These are phyloP conservation scores for Jacaranda copaia DNA, from an alignment of 257 asterid genomes.

Conservation along the genomic window DNA sequence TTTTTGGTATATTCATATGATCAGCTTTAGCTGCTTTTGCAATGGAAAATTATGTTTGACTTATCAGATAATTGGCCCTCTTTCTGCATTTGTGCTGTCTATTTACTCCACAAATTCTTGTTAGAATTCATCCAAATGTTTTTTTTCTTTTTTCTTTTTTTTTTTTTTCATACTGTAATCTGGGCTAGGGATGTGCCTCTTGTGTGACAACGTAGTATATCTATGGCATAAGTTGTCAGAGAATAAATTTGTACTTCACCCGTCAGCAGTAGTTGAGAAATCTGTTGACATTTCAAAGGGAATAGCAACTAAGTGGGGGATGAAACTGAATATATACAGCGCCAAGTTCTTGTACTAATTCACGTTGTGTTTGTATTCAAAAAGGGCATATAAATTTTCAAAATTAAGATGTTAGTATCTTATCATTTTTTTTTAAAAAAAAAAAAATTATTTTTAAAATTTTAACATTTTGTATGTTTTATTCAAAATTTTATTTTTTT, in stretches of 20 bases:
- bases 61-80: slow-evolving; percentile 6
- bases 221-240: not conserved
- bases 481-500: no score
- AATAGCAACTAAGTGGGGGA: no score
- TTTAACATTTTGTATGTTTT: no score
- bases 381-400: not conserved
- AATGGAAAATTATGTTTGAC: slow-evolving; percentile 28
- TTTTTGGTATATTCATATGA: slow-evolving; percentile 33
- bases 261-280: not conserved
- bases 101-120: no score
- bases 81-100: not conserved
- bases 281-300: no score
- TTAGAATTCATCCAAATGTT: not conserved
- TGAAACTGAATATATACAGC: no score
- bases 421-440: no score
- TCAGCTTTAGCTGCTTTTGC: slow-evolving; percentile 25
- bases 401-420: no score
- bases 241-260: not conserved
- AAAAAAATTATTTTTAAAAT: no score
- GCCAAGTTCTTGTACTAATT: no score
- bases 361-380: not conserved
- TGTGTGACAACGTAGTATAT: not conserved
- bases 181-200: not conserved
- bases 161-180: not conserved
- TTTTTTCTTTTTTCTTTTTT: no score